These are phyloP conservation scores for Exophiala mesophila DNA, from an alignment of 2,329 filamentous ascomycete genomes.

Conservation along the genomic window DNA sequence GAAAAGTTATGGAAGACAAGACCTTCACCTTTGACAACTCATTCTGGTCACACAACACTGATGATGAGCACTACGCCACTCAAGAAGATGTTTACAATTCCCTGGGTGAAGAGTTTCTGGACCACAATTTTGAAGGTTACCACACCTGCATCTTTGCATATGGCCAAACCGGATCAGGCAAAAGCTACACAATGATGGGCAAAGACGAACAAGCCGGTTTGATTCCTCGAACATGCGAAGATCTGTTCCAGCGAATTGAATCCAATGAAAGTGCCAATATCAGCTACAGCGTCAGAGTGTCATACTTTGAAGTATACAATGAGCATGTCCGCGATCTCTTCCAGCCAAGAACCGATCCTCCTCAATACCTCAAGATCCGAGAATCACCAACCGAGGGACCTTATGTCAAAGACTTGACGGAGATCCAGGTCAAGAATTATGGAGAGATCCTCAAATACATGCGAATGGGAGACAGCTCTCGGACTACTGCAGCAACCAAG, in stretches of 20 bases:
- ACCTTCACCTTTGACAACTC: constrained; percentile 95
- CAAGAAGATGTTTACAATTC: constrained; percentile 93
- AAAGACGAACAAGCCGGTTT: constrained; percentile 76
- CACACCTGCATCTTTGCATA: constrained; percentile 99
- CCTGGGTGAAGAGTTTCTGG: constrained; percentile 91
- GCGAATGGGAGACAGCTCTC: constrained; percentile 80
- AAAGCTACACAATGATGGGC: constrained; percentile 99
- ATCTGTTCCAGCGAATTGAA: constrained; percentile 90
- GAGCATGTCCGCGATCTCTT: constrained; percentile 95
- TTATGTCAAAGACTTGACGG: constrained; percentile 93
- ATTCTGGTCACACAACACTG: constrained; percentile 86
- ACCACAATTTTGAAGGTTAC: constrained; percentile 99
- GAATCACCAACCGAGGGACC: constrained; percentile 93
- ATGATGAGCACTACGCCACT: constrained; percentile 78
- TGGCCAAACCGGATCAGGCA: constrained; percentile 93
- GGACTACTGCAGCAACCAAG: constrained; percentile 89
- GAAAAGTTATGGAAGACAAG: constrained; percentile 79
- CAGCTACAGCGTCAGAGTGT: constrained; percentile 94
- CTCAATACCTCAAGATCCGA: constrained; percentile 93
- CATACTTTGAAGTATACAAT: constrained; percentile 99
- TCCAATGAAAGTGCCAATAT: constrained; percentile 80
- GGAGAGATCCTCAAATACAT: constrained; percentile 85
- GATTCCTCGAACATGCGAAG: constrained; percentile 92
- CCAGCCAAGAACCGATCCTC: constrained; percentile 70
- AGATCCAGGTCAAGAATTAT: constrained; percentile 83